Evolutionary conservation across 768 basidiomycete genomes (phyloP), one percentile per base, ranked within the genome.

Genomic region (Termitomyces sp.): DNA sequence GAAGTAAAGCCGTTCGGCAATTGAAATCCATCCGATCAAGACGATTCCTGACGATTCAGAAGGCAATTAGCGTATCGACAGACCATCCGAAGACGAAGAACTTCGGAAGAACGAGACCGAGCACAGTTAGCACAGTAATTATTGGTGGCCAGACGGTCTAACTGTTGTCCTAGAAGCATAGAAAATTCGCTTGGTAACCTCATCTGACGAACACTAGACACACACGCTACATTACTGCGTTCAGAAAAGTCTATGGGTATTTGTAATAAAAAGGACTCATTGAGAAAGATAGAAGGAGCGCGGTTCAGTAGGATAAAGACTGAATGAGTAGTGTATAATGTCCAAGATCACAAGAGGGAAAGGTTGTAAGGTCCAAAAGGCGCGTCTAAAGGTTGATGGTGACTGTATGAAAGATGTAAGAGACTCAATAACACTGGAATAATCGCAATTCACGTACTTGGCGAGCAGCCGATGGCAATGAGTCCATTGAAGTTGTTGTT

Each of bases 401-500:
- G 53, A 70, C 69, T 69, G 47, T 27, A 32, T 14, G 48, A 11
- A 10, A n/a, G 5, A 23, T 19, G 14, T 50, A 23, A 42, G 52
- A 34, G 14, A 58, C 27, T 47, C 23, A 44, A 56, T 17, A 29
- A 29, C 3, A 7, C 14, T 5, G 11, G 32, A 10, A 5, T 14
- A 14, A 48, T 11, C n/a, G 7, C 1, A n/a, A 27, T 9, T 27
- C 21, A 68, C 78, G 62, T 65, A 80, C 78, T 71, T 1, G 75
- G 75, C 14, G 68, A 58, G 68, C 79, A 81, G 6, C 76, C 78
- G 53, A 78, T 60, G 8, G 68, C 72, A 52, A 81, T 68, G 34
- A 79, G 62, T 43, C 81, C 78, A 32, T 75, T 73, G 66, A 73
- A 80, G 44, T 62, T 58, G 59, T 81, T 78, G 57, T 74, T 70